Evolutionary conservation across 495 filamentous ascomycete genomes (phyloP), one percentile per base, ranked within the genome.

Genomic region (Darksidea phi): DNA sequence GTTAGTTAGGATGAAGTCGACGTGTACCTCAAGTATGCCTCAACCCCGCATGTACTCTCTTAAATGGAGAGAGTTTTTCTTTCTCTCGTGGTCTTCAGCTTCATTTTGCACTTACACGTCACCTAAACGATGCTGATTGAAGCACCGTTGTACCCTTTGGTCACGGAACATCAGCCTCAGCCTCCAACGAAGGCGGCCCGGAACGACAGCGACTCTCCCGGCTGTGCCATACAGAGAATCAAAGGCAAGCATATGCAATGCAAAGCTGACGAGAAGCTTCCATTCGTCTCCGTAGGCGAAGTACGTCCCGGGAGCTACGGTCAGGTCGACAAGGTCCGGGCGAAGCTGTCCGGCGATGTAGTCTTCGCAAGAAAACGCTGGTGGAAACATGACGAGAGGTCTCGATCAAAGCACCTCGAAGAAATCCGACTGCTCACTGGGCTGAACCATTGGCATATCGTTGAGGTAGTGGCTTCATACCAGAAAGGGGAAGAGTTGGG

Each of bases 391-490:
- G 15, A 34, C 28, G 7, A 17, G 8, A 28, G 20, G 25, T 28
- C 1, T 17, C 48, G 26, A 51, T 6, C 48, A 51, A 51, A 32
- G 24, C 26, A n/a, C 6, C 17, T 51, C 10, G 28, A 51, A 34
- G 48, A 51, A 36, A 34, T 51, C 18, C 21, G 28, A 15, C 25
- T 51, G 1, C 12, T 51, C 1, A 12, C 23, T 5, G 23, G 24
- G 11, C 48, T 51, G 21, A 34, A 34, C 10, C 52, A 55, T 20
- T 20, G 6, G 21, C 52, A 55, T 20, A 41, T 55, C 8, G 36
- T 55, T 6, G 15, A 43, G 24, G 26, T 55, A 1, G 2, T 41
- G 1, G 32, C 10, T 34, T 28, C 36, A 12, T 55, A 55, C 43
- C 32, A 23, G 26, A 41, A 43, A 25, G 36, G 41, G 17, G 13